Evolutionary conservation across 768 basidiomycete species (phyloP).

Genomic region (Baorangia bicolor): DNA sequence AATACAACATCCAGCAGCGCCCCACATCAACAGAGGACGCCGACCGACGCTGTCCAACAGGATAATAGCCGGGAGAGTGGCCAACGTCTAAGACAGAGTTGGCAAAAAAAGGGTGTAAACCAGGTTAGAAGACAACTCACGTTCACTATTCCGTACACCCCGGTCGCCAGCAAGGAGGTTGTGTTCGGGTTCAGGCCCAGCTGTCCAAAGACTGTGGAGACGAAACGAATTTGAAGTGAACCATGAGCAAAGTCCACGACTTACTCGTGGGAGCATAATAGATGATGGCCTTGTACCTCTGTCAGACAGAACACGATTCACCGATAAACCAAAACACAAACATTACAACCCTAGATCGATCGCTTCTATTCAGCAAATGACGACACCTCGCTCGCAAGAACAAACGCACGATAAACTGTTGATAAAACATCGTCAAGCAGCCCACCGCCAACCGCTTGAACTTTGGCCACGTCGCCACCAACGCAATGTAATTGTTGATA

Average conservation of each 20-base stretch:
- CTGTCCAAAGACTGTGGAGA: conserved; percentile 38
- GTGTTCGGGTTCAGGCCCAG: conserved; percentile 41
- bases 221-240: conserved; percentile 15
- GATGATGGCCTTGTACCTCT: conserved; percentile 24
- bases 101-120: neutral
- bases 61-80: conserved; percentile 38
- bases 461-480: conserved; percentile 32
- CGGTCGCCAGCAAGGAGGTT: conserved; percentile 42
- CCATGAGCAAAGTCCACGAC: neutral
- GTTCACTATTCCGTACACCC: conserved; percentile 39
- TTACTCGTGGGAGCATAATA: conserved; percentile 28
- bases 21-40: conserved; percentile 40
- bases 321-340: conserved; percentile 9
- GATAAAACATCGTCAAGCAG: conserved; percentile 33
- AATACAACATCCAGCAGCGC: conserved; percentile 35
- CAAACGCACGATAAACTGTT: conserved; percentile 32
- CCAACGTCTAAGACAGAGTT: conserved; percentile 26
- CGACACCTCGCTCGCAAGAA: neutral
- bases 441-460: conserved; percentile 32
- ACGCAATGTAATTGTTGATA: conserved; percentile 23
- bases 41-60: conserved; percentile 39
- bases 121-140: conserved; percentile 5
- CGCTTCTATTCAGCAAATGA: neutral
- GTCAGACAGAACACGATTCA: conserved; percentile 2
- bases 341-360: conserved; percentile 26